Base-by-base conservation (phyloP, 2,329 filamentous ascomycete genomes). In the Leptographium wingfieldii region DNA sequence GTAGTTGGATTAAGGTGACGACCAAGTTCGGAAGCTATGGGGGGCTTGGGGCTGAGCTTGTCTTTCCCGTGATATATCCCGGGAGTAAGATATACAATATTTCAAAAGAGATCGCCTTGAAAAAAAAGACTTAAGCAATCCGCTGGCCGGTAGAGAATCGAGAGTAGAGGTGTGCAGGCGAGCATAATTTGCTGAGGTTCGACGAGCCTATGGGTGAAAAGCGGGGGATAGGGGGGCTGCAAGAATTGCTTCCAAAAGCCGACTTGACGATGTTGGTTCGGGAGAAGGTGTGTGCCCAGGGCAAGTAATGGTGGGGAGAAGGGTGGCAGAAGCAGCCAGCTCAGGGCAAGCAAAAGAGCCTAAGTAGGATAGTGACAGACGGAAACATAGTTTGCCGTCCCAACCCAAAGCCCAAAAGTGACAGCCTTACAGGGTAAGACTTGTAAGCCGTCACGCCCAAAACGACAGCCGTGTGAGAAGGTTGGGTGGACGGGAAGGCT, bases 41-140 rank as follows among this genome's bases (percentile, higher is more conserved):
- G n/a, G 22, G 48, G 52, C 55, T 57, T 57, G 55, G 55, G 33
- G 33, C 33, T 35, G 9, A 35, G 35, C 49, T 48, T 33, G 35
- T 55, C 49, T 55, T 55, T 33, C 31, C 59, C 59, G 62, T 58
- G 59, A 59, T 60, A 63, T 56, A 54, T 48, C 55, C 55, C 54
- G 25, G 31, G 3, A 31, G 54, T 53, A 54, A 55, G 5, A 6
- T 1, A 22, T 22, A 22, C 22, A 22, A 22, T 22, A 22, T 22
- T 22, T 22, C 22, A 22, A 33, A 31, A 38, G 33, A 27, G 48
- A 31, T 5, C 5, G 31, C 31, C 7, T 22, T 29, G 60, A 60
- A 60, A 52, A 57, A 58, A 58, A 59, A 40, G 7, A 49, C 12
- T 48, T 25, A 22, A 33, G 16, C 27, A 48, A 27, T 14, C 35